Evolutionary conservation across 139 green algal genomes (phyloP).

Genomic region (Nannochloris sp.): DNA sequence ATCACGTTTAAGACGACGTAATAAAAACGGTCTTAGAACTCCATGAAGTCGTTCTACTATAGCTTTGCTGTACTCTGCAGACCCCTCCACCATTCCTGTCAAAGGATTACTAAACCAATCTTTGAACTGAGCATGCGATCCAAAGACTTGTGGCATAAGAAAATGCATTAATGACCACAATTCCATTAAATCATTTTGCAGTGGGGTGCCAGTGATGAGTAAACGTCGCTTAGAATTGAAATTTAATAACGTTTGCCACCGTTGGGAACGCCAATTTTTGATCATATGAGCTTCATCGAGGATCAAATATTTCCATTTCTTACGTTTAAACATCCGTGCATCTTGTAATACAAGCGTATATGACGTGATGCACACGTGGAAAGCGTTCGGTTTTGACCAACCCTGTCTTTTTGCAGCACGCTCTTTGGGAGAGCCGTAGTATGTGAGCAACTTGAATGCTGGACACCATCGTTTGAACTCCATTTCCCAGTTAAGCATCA

Average conservation of each 20-base stretch:
- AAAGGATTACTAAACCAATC: slow-evolving; percentile 97
- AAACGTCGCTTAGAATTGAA: slow-evolving; percentile 93
- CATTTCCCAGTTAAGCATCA: slow-evolving; percentile 99
- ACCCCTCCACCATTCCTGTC: slow-evolving; percentile 83
- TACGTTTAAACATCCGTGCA: slow-evolving; percentile 88
- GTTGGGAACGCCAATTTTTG: slow-evolving; percentile 98
- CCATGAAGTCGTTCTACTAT: slow-evolving; percentile 90
- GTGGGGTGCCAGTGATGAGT: slow-evolving; percentile 86
- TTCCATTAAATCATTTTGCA: slow-evolving; percentile 99
- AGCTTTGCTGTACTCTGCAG: slow-evolving; percentile 46
- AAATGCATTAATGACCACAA: slow-evolving; percentile 98
- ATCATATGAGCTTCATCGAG: slow-evolving; percentile 99
- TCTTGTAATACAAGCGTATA: slow-evolving; percentile 95
- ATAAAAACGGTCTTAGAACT: slow-evolving; percentile 94
- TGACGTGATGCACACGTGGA: slow-evolving; percentile 98
- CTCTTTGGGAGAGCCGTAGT: slow-evolving; percentile 91
- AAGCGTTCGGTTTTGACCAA: slow-evolving; percentile 95
- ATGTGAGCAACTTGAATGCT: slow-evolving; percentile 98
- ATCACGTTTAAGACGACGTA: slow-evolving; percentile 80
- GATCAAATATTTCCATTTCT: slow-evolving; percentile 98
- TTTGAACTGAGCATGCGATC: slow-evolving; percentile 83
- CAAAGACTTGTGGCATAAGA: slow-evolving; percentile 91
- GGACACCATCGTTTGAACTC: slow-evolving; percentile 99
- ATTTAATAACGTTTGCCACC: slow-evolving; percentile 92
- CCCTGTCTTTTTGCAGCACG: slow-evolving; percentile 89